A percentile compares a stretch with the other conserved stretches of the same genome.
Evolutionary conservation across 2,329 filamentous ascomycete species (phyloP).

Genomic region (Dryadomyces quercivorus): DNA sequence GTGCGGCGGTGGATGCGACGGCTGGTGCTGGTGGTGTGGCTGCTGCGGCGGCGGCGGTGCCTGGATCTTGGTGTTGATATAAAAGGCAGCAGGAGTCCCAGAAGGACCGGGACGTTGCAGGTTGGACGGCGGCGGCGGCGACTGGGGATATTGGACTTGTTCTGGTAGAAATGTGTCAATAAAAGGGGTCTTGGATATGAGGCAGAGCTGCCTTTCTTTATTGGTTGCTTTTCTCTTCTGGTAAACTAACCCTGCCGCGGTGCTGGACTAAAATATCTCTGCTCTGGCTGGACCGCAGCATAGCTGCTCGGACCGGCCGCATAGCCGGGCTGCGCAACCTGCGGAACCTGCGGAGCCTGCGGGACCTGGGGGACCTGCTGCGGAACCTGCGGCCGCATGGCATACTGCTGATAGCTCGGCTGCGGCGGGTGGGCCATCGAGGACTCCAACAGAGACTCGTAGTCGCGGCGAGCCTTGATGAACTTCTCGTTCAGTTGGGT

Average conservation of each 20-base stretch:
- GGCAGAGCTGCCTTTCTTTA: too few relatives aligned
- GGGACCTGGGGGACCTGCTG: conserved; percentile 27
- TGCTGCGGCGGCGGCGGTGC: conserved; percentile 18
- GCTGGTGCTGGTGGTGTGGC: conserved; percentile 5
- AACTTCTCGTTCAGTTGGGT: conserved; percentile 98
- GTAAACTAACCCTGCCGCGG: conserved; percentile 21
- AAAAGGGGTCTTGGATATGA: background rate
- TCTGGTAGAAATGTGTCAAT: conserved; percentile 12
- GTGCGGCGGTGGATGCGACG: conserved; percentile 1
- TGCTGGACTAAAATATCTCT: conserved; percentile 54
- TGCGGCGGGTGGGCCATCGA: conserved; percentile 93
- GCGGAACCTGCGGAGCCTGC: conserved; percentile 19
- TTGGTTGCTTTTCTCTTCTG: background rate
- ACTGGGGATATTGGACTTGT: conserved; percentile 34
- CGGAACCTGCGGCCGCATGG: conserved; percentile 35
- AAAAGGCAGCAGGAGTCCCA: conserved; percentile 52
- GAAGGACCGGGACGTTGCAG: conserved; percentile 41
- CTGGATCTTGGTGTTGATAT: conserved; percentile 50
- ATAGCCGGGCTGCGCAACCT: too few relatives aligned
- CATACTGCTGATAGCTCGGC: conserved; percentile 60
- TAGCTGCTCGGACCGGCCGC: conserved; percentile 19
- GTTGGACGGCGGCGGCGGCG: conserved; percentile 32
- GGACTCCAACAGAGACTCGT: conserved; percentile 87
- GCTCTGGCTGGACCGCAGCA: conserved; percentile 27
- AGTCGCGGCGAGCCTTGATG: conserved; percentile 94